These are phyloP conservation scores for Podospora tetraspora DNA, from an alignment of 495 filamentous ascomycete genomes.

Conservation along the genomic window DNA sequence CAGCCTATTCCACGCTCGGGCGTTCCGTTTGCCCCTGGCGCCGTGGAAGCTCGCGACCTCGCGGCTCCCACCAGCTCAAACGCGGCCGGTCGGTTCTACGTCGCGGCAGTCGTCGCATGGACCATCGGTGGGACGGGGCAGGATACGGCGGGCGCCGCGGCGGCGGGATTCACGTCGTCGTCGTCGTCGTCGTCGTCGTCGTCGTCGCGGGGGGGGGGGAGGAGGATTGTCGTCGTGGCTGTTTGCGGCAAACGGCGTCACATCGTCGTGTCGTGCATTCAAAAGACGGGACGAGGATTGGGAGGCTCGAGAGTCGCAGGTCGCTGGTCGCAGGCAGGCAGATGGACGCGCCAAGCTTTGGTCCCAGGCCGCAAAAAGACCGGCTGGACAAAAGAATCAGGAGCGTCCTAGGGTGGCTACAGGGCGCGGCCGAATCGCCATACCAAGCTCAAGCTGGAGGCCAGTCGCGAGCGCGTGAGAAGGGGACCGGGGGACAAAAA, in stretches of 20 bases:
- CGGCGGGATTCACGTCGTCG: neutral
- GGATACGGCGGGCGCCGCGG: neutral
- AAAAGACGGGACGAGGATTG: constrained; percentile 11
- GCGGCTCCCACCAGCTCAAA: constrained; percentile 7
- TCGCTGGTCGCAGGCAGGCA: constrained; percentile 1
- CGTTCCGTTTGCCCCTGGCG: neutral
- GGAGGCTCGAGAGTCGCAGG: constrained; percentile 7
- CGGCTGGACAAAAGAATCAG: constrained; percentile 7
- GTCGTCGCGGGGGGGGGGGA: neutral
- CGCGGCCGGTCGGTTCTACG: constrained; percentile 12
- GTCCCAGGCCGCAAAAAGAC: constrained; percentile 22
- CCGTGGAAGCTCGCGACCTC: neutral
- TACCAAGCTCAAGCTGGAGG: constrained; percentile 5
- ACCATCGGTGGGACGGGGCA: constrained; percentile 7
- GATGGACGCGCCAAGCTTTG: constrained; percentile 13
- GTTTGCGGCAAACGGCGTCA: constrained; percentile 22
- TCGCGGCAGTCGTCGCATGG: constrained; percentile 10
- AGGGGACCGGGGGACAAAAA: constrained; percentile 20
- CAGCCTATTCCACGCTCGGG: neutral
- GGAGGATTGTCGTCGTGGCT: constrained; percentile 7
- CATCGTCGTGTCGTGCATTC: constrained; percentile 26
- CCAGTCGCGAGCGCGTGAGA: constrained; percentile 15
- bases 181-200: neutral
- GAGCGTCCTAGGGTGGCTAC: constrained; percentile 9
- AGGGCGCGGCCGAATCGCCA: constrained; percentile 19